Base-by-base conservation (phyloP, 345 rosid species). In the Citrus trifoliata region DNA sequence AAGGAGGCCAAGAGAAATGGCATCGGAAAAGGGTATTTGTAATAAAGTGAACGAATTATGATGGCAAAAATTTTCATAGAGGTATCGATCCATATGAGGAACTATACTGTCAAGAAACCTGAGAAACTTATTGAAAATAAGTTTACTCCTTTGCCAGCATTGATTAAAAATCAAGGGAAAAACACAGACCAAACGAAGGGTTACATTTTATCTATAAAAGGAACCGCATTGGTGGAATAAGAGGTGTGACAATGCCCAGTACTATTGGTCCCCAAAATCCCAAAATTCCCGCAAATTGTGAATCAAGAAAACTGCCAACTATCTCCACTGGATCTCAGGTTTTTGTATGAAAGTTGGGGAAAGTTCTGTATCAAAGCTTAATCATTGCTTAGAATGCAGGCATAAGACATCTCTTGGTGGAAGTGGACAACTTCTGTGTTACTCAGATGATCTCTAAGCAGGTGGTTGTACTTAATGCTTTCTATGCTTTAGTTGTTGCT, bases 1-100 rank as follows among this genome's bases (percentile, higher is more conserved):
- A 22, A 83, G 72, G 35, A 85, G 59, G 9, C 87, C 86, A 4
- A 85, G 84, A 8, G 84, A 68, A 62, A 86, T 35, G 0, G 89
- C 87, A 18, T 88, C 87, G 66, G 56, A 35, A 24, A 88, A 71
- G 0, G 91, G 86, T 74, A 86, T 78, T 46, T 82, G 55, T 25
- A 82, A 81, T 76, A 79, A 35, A 76, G 51, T 6, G 88, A 79
- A 24, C 83, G 85, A 46, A 82, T 35, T 2, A 80, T 28, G 37
- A 83, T 32, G 19, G 79, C 66, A 22, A 77, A 27, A 6, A 82
- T 8, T 76, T 83, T 86, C 14, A 75, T 62, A 2, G 66, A 6
- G 25, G 79, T 69, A 46, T 76, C n/a, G 4, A 80, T 13, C 2
- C 68, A 13, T 64, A 77, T 55, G 0, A 85, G 46, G 8, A 76